Conservation (phyloP, 192 early-diverging fungal genomes). For the Gigaspora rosea region DNA sequence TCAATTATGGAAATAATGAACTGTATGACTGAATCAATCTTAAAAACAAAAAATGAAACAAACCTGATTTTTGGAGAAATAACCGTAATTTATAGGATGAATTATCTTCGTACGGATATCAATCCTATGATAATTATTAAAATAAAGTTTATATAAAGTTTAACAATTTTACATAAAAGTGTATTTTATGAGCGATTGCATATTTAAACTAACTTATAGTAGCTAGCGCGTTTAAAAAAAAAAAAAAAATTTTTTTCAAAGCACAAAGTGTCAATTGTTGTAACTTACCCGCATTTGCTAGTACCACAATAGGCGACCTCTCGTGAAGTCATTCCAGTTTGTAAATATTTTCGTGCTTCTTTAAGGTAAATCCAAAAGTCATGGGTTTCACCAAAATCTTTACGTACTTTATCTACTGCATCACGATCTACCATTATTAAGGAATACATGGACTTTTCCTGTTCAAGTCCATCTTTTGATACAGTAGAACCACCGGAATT, state of each 20-base stretch:
- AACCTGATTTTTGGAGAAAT: conserved; percentile 34
- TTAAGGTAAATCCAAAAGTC: conserved; percentile 50
- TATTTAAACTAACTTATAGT: too few relatives aligned
- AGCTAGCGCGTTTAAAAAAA: not conserved
- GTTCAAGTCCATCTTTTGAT: not conserved
- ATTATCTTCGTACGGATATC: conserved; percentile 53
- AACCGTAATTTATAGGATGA: conserved; percentile 63
- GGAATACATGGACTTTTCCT: conserved; percentile 43
- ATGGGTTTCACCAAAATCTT: conserved; percentile 33
- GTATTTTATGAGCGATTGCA: too few relatives aligned
- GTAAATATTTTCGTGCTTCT: conserved; percentile 51
- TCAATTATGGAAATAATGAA: too few relatives aligned
- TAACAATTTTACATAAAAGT: not conserved
- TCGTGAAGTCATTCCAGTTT: conserved; percentile 42
- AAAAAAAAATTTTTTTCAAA: not conserved
- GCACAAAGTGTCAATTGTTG: not conserved
- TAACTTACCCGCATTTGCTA: conserved; percentile 53
- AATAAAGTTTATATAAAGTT: not conserved
- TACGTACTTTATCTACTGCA: conserved; percentile 45
- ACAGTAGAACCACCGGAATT: conserved; percentile 3
- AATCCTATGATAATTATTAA: conserved; percentile 24
- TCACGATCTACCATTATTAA: conserved; percentile 59
- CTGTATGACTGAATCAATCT: not conserved
- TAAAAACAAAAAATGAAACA: not conserved
- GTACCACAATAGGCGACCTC: conserved; percentile 52